phyloP scores from a whole-genome alignment of 257 asterid species.

The Rauvolfia tetraphylla region DNA sequence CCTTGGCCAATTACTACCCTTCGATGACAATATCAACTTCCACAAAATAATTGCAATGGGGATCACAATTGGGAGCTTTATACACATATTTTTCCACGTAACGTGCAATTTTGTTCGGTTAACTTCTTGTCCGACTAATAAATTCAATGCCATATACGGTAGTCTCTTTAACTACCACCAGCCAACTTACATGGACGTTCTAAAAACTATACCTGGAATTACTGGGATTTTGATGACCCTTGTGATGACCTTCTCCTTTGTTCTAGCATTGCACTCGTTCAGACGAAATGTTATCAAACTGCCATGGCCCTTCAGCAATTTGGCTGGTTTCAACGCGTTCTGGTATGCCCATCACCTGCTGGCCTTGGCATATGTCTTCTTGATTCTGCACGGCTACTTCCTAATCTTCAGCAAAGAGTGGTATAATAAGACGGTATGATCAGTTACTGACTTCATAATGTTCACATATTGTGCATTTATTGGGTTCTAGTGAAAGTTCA shows the following conservation, averaged over 20 bases:
- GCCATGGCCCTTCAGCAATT: conserved; percentile 51
- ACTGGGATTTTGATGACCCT: conserved; percentile 61
- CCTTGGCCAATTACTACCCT: conserved; percentile 59
- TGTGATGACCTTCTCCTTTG: conserved; percentile 58
- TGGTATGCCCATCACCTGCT: conserved; percentile 94
- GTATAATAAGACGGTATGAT: conserved; percentile 67
- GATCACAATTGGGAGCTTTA: conserved; percentile 34
- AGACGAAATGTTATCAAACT: conserved; percentile 69
- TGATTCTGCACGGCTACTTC: conserved; percentile 75
- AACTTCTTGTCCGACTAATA: conserved; percentile 46
- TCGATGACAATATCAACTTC: conserved; percentile 85
- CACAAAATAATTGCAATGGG: conserved; percentile 64
- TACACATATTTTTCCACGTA: conserved; percentile 50
- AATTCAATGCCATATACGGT: conserved; percentile 49
- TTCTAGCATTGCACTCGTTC: conserved; percentile 66
- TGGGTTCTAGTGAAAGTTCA: no score
- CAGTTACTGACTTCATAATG: not conserved
- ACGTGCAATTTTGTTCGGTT: conserved; percentile 60
- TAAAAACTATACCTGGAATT: conserved; percentile 39
- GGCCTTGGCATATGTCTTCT: conserved; percentile 59
- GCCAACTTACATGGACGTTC: conserved; percentile 51
- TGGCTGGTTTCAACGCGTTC: conserved; percentile 86
- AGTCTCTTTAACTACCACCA: conserved; percentile 40
- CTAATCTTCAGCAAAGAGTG: conserved; percentile 55
- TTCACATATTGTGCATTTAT: no score